These are phyloP conservation scores for Mycena sanguinolenta DNA, from an alignment of 768 basidiomycete genomes.

Conservation along the genomic window DNA sequence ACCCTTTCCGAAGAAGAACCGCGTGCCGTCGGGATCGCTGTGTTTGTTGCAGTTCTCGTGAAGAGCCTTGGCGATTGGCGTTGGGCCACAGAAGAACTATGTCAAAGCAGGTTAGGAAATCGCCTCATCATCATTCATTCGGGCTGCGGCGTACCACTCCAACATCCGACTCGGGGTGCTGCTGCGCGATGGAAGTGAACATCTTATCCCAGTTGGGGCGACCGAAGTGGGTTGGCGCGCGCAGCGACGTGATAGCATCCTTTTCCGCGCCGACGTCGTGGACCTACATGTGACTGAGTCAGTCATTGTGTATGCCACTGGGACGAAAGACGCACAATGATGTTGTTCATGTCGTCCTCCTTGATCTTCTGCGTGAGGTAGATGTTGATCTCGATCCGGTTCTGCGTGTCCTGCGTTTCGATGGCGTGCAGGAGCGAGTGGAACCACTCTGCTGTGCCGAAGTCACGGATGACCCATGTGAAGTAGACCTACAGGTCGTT, in stretches of 20 bases:
- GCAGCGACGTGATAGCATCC: conserved; percentile 90
- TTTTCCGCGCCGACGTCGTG: conserved; percentile 94
- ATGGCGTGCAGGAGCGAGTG: conserved; percentile 94
- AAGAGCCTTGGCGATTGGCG: conserved; percentile 75
- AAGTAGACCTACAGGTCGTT: conserved; percentile 75
- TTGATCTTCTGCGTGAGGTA: conserved; percentile 93
- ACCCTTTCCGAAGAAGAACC: conserved; percentile 95
- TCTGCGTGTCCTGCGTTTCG: conserved; percentile 90
- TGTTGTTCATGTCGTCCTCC: conserved; percentile 95
- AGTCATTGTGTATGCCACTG: not conserved
- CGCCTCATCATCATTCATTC: not conserved
- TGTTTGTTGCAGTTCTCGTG: conserved; percentile 90
- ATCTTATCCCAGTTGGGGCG: conserved; percentile 89
- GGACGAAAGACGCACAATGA: conserved; percentile 68
- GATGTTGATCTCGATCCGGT: conserved; percentile 93
- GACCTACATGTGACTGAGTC: conserved; percentile 52
- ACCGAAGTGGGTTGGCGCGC: conserved; percentile 94
- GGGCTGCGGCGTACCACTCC: conserved; percentile 72
- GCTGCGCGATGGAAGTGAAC: conserved; percentile 80
- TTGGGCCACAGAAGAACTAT: conserved; percentile 90
- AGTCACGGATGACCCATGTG: conserved; percentile 96
- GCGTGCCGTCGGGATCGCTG: conserved; percentile 79
- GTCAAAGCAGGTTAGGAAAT: not conserved
- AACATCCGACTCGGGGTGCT: conserved; percentile 90
- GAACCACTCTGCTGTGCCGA: conserved; percentile 93